These are phyloP conservation scores for Apiospora phragmitis DNA, from an alignment of 2,329 filamentous ascomycete genomes.

Conservation along the genomic window DNA sequence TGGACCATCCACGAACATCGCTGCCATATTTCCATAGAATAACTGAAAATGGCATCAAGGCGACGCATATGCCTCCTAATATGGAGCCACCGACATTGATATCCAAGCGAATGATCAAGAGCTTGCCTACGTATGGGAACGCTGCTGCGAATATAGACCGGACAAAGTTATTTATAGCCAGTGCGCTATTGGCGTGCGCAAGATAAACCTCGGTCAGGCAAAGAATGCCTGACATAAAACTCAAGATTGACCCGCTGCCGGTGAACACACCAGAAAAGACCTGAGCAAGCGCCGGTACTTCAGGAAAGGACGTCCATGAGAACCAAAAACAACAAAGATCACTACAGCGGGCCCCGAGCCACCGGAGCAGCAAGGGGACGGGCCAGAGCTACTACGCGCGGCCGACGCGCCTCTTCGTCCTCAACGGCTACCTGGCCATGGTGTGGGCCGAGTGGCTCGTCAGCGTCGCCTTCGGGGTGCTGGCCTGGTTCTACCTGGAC, in stretches of 20 bases:
- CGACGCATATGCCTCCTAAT: not conserved
- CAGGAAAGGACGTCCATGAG: not conserved
- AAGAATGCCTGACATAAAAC: not conserved
- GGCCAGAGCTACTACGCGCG: not conserved
- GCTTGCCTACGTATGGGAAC: not conserved
- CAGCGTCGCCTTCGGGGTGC: not conserved
- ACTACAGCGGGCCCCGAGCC: not conserved
- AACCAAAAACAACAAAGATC: no score
- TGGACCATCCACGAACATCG: not conserved
- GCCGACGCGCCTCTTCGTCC: not conserved
- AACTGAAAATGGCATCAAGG: not conserved
- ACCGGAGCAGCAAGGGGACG: not conserved
- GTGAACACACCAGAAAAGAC: not conserved
- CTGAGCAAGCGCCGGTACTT: not conserved
- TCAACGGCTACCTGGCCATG: not conserved
- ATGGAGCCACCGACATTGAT: not conserved
- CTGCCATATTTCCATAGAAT: not conserved
- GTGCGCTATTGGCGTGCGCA: not conserved
- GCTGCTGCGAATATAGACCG: not conserved
- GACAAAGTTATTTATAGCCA: not conserved
- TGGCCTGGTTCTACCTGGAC: constrained; percentile 9
- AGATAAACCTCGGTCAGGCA: not conserved
- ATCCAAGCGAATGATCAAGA: not conserved
- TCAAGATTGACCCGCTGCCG: not conserved
- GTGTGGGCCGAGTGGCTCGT: constrained; percentile 7